Percentiles rank a stretch among this genome's conserved stretches.
phyloP scores from a whole-genome alignment of 805 yeast genomes.

The Nakazawaea wyomingensis region DNA sequence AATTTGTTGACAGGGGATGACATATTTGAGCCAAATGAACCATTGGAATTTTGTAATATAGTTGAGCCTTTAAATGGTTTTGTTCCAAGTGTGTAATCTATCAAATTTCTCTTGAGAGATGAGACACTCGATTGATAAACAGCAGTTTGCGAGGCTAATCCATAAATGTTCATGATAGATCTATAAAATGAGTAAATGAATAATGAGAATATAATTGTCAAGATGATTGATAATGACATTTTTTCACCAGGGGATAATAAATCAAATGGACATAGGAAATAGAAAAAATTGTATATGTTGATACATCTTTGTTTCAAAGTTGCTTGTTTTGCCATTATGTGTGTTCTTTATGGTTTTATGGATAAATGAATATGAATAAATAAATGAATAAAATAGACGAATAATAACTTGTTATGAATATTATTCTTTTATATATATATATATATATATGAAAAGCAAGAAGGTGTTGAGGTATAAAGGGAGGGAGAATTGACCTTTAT shows the following conservation, averaged over 20 bases:
- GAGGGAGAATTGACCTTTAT: too few relatives aligned
- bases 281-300: neutral
- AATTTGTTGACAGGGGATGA: neutral
- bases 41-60: neutral
- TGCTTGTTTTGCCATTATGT: neutral
- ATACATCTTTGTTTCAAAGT: neutral
- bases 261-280: slow-evolving; percentile 5
- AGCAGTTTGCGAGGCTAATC: neutral
- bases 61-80: neutral
- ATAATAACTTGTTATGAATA: too few relatives aligned
- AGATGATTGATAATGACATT: neutral
- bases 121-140: neutral
- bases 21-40: neutral
- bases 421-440: too few relatives aligned
- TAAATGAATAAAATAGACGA: too few relatives aligned
- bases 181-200: slow-evolving; percentile 1
- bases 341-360: too few relatives aligned
- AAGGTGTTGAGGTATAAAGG: too few relatives aligned
- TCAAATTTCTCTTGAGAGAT: neutral
- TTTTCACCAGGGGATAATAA: slow-evolving; percentile 9
- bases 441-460: too few relatives aligned
- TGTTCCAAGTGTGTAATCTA: neutral
- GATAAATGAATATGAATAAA: neutral
- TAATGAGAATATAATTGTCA: neutral
- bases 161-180: neutral